phyloP scores from a whole-genome alignment of 108 stramenopile genomes.

The Stephanodiscus triporus region DNA sequence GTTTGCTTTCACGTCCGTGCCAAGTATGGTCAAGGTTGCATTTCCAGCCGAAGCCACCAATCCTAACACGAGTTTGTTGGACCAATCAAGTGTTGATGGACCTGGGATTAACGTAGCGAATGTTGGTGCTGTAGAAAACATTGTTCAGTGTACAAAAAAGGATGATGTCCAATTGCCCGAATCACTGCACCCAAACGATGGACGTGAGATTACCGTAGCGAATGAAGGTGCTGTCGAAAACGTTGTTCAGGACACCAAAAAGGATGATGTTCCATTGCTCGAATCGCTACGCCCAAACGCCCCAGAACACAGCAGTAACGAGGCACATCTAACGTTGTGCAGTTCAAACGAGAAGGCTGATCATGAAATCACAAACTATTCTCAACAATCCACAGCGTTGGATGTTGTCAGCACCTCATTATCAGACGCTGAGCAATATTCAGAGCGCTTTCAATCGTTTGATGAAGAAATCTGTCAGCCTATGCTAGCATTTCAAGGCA shows the following conservation, averaged over 20 bases:
- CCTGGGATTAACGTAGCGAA: background rate
- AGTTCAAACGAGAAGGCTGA: background rate
- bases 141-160: background rate
- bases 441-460: background rate
- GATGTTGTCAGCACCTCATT: too few species aligned
- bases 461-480: conserved; percentile 9
- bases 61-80: background rate
- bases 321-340: background rate
- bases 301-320: background rate
- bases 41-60: background rate
- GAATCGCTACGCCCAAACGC: too few species aligned
- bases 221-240: background rate
- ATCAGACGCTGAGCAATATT: conserved; percentile 6
- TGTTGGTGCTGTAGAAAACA: background rate
- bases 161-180: background rate
- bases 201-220: too few species aligned
- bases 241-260: background rate
- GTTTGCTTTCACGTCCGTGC: background rate
- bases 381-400: background rate
- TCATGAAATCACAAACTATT: background rate
- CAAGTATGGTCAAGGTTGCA: background rate
- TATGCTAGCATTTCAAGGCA: too few species aligned
- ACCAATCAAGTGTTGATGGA: background rate
- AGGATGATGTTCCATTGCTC: background rate
- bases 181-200: background rate